Base-by-base conservation (phyloP, 2,329 filamentous ascomycete genomes). In the Ambrosiella xylebori region DNA sequence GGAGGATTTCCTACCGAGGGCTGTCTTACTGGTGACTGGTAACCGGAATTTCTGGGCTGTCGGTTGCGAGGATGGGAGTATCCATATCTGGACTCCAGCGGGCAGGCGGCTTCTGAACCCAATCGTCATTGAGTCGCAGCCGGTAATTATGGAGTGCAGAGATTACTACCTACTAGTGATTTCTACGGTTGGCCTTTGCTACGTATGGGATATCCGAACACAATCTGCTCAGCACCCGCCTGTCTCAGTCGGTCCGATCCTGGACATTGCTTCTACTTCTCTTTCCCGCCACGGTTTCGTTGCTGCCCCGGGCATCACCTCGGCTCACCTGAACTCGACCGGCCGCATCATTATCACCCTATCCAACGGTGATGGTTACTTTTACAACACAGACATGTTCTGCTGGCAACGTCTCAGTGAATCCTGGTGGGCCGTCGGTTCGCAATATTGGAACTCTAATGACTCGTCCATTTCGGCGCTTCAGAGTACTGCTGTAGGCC, bases 361-460 rank as follows among this genome's bases (percentile, higher is more conserved):
- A 60, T 93, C 85, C 27, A 97, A 96, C 64, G 93, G 93, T 17
- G 91, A 98, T 65, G 93, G 93, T 1, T 98, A 89, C 70, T 84
- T 84, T 57, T 98, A 98, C 70, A 87, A 87, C 1, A 80, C 85
- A 0, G 77, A 78, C 15, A 86, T 98, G 84, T 91, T 82, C 69
- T 80, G 83, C 7, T 98, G 93, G 93, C 91, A 97, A 69, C 82
- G 90, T 8, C 76, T 98, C n/a, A 95, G 89, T 1, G 94, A 98
- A 68, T 80, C 88, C 1, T 98, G 93, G 93, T 98, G 93, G 89
- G 91, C 91, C 0, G 89, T 97, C 0, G 90, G 90, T 15, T 95
- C 88, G 64, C 93, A 98, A 68, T 98, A 98, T 69, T 98, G 93
- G 94, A 97, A 98, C 69, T 94, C 89, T 0, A 95, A 89, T 57